Evolutionary conservation across 2,329 filamentous ascomycete genomes (phyloP).

Genomic region (Talaromyces sp.): DNA sequence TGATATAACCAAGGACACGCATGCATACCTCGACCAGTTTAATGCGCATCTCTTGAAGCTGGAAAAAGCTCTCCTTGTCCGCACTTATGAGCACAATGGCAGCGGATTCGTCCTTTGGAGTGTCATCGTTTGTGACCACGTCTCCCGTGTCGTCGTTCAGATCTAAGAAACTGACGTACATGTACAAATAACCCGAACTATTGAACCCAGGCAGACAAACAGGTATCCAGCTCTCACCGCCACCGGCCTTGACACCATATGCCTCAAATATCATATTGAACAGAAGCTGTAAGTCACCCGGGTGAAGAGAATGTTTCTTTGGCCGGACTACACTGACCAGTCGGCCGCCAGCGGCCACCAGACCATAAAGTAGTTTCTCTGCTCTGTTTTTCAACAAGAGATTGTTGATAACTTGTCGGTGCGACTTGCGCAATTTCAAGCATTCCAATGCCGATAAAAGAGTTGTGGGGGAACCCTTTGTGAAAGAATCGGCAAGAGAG

Average conservation of each 20-base stretch:
- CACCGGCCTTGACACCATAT: slow-evolving; percentile 81
- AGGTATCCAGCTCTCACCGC: slow-evolving; percentile 97
- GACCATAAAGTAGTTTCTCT: slow-evolving; percentile 78
- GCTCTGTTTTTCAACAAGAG: slow-evolving; percentile 73
- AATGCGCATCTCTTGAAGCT: slow-evolving; percentile 68
- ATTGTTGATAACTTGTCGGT: slow-evolving; percentile 80
- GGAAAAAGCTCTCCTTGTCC: slow-evolving; percentile 89
- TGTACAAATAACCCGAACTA: slow-evolving; percentile 92
- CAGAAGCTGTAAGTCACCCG: slow-evolving; percentile 89
- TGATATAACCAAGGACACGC: background rate
- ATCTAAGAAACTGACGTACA: slow-evolving; percentile 96
- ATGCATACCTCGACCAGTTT: slow-evolving; percentile 51
- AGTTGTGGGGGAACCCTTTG: slow-evolving; percentile 80
- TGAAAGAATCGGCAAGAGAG: slow-evolving; percentile 90
- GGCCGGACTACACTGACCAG: slow-evolving; percentile 93
- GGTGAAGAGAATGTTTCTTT: slow-evolving; percentile 90
- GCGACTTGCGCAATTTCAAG: slow-evolving; percentile 81
- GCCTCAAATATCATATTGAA: slow-evolving; percentile 99
- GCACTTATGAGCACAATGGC: slow-evolving; percentile 89
- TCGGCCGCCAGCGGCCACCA: slow-evolving; percentile 86
- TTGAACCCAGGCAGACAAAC: slow-evolving; percentile 96
- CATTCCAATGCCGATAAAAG: slow-evolving; percentile 89
- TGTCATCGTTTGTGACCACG: slow-evolving; percentile 34
- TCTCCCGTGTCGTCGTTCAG: slow-evolving; percentile 47
- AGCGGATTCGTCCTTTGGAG: slow-evolving; percentile 61